phyloP scores from a whole-genome alignment of 768 basidiomycete species.

The Ramaria sp. region DNA sequence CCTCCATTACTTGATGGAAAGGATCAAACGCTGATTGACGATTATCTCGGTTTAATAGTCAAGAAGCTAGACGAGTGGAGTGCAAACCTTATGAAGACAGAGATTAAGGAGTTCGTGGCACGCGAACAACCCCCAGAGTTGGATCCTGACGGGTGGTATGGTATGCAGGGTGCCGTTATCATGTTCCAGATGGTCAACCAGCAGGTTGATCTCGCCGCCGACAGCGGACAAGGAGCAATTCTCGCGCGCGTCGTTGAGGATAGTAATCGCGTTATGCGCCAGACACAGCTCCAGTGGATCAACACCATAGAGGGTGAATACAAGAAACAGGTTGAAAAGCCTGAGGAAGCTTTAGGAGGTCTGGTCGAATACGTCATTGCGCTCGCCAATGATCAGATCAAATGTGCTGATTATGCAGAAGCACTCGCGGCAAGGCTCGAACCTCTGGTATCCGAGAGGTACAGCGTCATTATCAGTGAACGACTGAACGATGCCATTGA shows the following conservation, averaged over 20 bases:
- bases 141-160: constrained; percentile 82
- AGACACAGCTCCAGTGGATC: constrained; percentile 81
- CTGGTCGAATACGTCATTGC: constrained; percentile 95
- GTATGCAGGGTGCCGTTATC: constrained; percentile 86
- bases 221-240: constrained; percentile 92
- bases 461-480: constrained; percentile 70
- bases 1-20: constrained; percentile 93
- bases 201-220: constrained; percentile 88
- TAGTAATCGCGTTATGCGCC: constrained; percentile 78
- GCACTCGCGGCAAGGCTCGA: constrained; percentile 77
- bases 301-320: constrained; percentile 73
- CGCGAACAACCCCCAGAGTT: constrained; percentile 81
- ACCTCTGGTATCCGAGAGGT: constrained; percentile 88
- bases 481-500: constrained; percentile 93
- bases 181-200: constrained; percentile 98
- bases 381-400: constrained; percentile 95
- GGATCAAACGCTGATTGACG: constrained; percentile 87
- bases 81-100: constrained; percentile 84
- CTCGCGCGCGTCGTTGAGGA: constrained; percentile 86
- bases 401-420: constrained; percentile 90
- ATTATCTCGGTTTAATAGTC: constrained; percentile 88
- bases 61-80: constrained; percentile 97
- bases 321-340: constrained; percentile 80
- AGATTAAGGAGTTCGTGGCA: constrained; percentile 72
- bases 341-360: constrained; percentile 78